phyloP scores from a whole-genome alignment of 345 rosid genomes.

The Gossypium rotundifolium region DNA sequence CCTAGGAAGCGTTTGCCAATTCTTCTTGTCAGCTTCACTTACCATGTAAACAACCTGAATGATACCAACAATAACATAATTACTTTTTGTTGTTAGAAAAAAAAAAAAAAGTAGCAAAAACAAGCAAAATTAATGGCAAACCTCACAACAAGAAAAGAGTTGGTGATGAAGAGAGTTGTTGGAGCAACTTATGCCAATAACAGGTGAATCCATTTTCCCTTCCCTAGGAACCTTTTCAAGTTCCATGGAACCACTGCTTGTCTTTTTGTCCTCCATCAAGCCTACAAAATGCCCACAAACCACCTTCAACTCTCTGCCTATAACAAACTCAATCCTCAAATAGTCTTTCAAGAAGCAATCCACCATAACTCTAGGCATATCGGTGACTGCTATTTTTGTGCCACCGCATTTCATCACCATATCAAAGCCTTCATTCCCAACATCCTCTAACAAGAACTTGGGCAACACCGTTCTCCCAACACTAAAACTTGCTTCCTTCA shows the following conservation, averaged over 20 bases:
- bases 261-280: slow-evolving; percentile 31
- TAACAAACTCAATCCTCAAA: slow-evolving; percentile 38
- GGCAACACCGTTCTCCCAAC: slow-evolving; percentile 48
- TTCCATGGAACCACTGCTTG: background rate
- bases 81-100: background rate
- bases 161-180: slow-evolving; percentile 12
- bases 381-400: slow-evolving; percentile 42
- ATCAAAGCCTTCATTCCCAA: slow-evolving; percentile 45
- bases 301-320: slow-evolving; percentile 46
- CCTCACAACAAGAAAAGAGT: slow-evolving; percentile 24
- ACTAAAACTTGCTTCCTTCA: slow-evolving; percentile 29
- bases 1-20: slow-evolving; percentile 29
- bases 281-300: slow-evolving; percentile 41
- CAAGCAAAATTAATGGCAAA: background rate
- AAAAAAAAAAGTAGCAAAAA: background rate
- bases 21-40: slow-evolving; percentile 31
- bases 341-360: slow-evolving; percentile 49
- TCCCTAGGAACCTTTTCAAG: background rate
- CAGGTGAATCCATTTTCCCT: background rate
- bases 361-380: slow-evolving; percentile 57
- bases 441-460: slow-evolving; percentile 50
- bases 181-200: slow-evolving; percentile 15
- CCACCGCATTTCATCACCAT: slow-evolving; percentile 32
- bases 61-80: background rate
- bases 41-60: slow-evolving; percentile 24